phyloP scores from a whole-genome alignment of 192 early-diverging fungal species.

The Coemansia sp. region DNA sequence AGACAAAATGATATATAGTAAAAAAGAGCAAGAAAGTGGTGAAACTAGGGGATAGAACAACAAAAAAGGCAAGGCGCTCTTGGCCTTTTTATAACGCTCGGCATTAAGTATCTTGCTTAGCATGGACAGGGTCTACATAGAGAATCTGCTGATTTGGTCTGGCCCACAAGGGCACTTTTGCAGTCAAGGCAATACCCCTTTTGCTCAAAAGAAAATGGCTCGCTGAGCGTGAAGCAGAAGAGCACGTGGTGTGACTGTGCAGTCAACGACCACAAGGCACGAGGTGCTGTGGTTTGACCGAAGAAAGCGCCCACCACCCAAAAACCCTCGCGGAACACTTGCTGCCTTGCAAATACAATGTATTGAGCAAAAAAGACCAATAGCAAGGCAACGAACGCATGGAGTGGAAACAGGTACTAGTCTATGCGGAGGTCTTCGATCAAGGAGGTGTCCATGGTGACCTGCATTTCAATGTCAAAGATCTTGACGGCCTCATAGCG shows the following conservation, averaged over 20 bases:
- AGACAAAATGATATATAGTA: background rate
- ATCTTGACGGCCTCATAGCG: conserved; percentile 41
- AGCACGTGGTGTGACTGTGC: background rate
- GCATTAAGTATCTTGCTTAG: background rate
- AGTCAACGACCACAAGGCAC: background rate
- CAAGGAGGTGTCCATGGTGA: conserved; percentile 42
- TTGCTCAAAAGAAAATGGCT: background rate
- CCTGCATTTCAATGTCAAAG: conserved; percentile 51
- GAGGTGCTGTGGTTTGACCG: background rate
- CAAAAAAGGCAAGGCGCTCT: background rate
- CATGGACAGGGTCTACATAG: background rate
- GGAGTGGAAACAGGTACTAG: background rate
- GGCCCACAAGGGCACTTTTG: background rate
- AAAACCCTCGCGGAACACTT: background rate
- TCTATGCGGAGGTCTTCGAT: conserved; percentile 21
- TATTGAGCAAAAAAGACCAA: background rate
- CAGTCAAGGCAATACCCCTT: background rate
- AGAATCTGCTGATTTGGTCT: background rate
- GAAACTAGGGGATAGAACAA: background rate
- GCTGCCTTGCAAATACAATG: background rate
- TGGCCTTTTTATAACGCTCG: background rate
- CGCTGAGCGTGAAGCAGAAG: background rate
- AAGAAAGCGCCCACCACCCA: background rate
- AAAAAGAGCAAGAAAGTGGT: background rate
- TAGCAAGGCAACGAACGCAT: background rate